Evolutionary conservation across 176 grass and related monocot genomes (phyloP).

Genomic region (Phyllostachys edulis): DNA sequence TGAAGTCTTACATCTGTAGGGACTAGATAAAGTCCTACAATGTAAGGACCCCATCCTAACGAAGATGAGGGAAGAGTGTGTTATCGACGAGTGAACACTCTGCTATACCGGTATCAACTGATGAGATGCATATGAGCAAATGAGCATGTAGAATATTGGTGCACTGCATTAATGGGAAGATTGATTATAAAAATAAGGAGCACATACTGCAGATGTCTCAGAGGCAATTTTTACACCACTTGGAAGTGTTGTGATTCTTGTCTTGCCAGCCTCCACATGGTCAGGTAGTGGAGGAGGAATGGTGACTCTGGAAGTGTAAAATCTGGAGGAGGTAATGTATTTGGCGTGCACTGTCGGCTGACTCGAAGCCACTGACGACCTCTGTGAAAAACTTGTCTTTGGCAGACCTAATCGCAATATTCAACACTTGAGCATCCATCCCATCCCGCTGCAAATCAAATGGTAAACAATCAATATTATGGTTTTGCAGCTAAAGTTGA

Average conservation of each 20-base stretch:
- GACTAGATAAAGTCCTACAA: too few relatives aligned
- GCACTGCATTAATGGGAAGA: too few relatives aligned
- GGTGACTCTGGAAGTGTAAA: slow-evolving; percentile 60
- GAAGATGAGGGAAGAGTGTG: too few relatives aligned
- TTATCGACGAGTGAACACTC: too few relatives aligned
- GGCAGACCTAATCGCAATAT: slow-evolving; percentile 46
- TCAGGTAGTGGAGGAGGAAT: slow-evolving; percentile 70
- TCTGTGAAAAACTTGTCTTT: slow-evolving; percentile 62
- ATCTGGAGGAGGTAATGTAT: slow-evolving; percentile 70
- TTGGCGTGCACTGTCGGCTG: slow-evolving; percentile 61
- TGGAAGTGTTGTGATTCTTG: slow-evolving; percentile 69
- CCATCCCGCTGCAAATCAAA: slow-evolving; percentile 42
- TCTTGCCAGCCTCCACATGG: slow-evolving; percentile 61
- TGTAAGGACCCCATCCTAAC: too few relatives aligned
- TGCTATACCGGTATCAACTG: too few relatives aligned
- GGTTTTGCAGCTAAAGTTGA: neutral
- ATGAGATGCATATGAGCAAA: too few relatives aligned
- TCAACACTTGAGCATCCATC: slow-evolving; percentile 46
- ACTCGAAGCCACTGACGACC: slow-evolving; percentile 66
- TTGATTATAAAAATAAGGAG: slow-evolving; percentile 32
- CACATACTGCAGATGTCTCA: slow-evolving; percentile 71
- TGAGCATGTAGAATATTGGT: too few relatives aligned
- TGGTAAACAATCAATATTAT: neutral
- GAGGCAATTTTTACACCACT: slow-evolving; percentile 90
- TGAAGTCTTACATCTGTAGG: too few relatives aligned